These are phyloP conservation scores for Kwoniella shandongensis DNA, from an alignment of 768 basidiomycete genomes.

Conservation along the genomic window DNA sequence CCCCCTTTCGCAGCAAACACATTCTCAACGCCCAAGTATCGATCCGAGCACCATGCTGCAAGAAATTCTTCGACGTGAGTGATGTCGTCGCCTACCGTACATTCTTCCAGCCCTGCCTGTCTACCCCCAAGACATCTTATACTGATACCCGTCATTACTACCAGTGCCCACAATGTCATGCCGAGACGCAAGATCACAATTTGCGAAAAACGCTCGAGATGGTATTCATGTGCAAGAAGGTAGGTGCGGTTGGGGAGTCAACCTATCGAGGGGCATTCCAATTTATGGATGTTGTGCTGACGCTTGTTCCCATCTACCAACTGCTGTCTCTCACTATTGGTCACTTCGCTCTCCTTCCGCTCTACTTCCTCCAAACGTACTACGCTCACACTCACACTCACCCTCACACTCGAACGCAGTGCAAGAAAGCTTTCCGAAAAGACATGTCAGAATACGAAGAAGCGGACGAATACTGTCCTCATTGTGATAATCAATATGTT, in stretches of 20 bases:
- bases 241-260: slow-evolving; percentile 11
- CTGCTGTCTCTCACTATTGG: too few relatives aligned
- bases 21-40: slow-evolving; percentile 94
- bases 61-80: slow-evolving; percentile 82
- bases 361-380: neutral
- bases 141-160: neutral
- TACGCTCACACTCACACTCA: neutral
- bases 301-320: too few relatives aligned
- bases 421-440: slow-evolving; percentile 94
- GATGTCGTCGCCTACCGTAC: neutral
- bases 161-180: slow-evolving; percentile 87
- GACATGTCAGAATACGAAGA: slow-evolving; percentile 91
- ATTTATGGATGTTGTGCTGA: too few relatives aligned
- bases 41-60: slow-evolving; percentile 95
- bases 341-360: neutral
- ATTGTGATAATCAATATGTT: slow-evolving; percentile 98
- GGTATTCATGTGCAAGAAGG: slow-evolving; percentile 77
- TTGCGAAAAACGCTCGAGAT: slow-evolving; percentile 78
- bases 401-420: too few relatives aligned
- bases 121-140: neutral
- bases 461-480: slow-evolving; percentile 95
- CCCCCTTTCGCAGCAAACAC: slow-evolving; percentile 69
- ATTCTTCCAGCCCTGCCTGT: neutral
- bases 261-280: neutral
- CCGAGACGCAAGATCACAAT: slow-evolving; percentile 71